Base-by-base conservation (phyloP, 1,139 yeast species). In the Pichia sp. region DNA sequence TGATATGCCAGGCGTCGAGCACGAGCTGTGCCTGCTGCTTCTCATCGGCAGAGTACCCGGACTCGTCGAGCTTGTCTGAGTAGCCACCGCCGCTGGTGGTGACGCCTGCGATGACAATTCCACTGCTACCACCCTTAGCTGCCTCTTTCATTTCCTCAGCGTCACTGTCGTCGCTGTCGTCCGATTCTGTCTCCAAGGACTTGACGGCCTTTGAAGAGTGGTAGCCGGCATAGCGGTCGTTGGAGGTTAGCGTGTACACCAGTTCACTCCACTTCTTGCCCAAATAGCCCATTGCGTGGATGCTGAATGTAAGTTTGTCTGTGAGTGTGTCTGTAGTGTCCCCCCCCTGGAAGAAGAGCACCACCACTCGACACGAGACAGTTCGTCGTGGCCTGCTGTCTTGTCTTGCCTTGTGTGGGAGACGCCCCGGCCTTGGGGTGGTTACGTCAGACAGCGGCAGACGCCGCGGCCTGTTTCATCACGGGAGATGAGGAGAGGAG, bases 211-310 rank as follows among this genome's bases (percentile, higher is more conserved):
- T 52, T 3, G 74, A 74, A 40, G 84, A 74, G 58, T 80, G 79
- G 62, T 74, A 84, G 57, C 83, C 89, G 0, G 89, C 83, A 63
- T 84, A 84, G 62, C 84, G 81, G 62, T 84, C 89, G 54, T 74
- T 78, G 5, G 89, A 82, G 49, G 82, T 79, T 53, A 83, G 68
- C 18, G 85, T 78, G 66, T 85, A 85, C n/a, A 83, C 67, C 62
- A 83, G 72, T 66, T 83, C 85, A 62, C 76, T 72, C 60, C 71
- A 65, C 51, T 69, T 71, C 23, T 56, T 55, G 5, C 51, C 47
- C 8, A 59, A 30, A 25, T 47, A 57, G 2, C 57, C 54, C 59
- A 56, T 55, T 44, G 23, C 42, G 42, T 39, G 26, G 7, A 18
- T 16, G 16, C 23, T 39, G 42, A 10, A 10, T 37, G 22, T 4